Evolutionary conservation across 2,329 filamentous ascomycete species (phyloP).

Genomic region (Cordyceps javanica): DNA sequence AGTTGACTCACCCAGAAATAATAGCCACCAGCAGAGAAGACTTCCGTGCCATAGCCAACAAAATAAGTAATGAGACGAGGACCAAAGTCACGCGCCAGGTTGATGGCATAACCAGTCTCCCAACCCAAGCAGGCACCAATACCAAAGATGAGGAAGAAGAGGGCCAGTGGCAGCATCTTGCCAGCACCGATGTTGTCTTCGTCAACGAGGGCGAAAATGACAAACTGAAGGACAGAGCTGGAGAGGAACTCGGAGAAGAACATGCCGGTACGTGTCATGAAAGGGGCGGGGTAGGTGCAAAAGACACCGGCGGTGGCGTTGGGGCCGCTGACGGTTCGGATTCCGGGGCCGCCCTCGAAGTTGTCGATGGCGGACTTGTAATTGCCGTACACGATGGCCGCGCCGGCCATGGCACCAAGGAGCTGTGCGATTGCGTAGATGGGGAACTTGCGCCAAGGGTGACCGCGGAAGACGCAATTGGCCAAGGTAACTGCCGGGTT

Average conservation of each 20-base stretch:
- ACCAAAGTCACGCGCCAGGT: conserved; percentile 66
- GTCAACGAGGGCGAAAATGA: conserved; percentile 64
- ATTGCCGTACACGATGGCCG: conserved; percentile 55
- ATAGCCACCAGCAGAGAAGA: conserved; percentile 61
- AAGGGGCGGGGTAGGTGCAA: conserved; percentile 63
- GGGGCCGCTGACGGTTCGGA: conserved; percentile 53
- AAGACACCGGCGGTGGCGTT: conserved; percentile 65
- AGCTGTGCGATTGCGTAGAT: conserved; percentile 61
- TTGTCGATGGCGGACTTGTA: conserved; percentile 59
- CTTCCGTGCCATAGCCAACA: conserved; percentile 60
- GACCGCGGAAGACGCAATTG: conserved; percentile 61
- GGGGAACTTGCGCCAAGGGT: conserved; percentile 64
- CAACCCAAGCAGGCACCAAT: conserved; percentile 69
- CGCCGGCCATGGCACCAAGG: conserved; percentile 59
- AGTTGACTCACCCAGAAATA: conserved; percentile 60
- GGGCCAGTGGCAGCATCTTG: conserved; percentile 47
- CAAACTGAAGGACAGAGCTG: conserved; percentile 61
- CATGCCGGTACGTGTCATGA: conserved; percentile 60
- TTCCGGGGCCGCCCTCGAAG: conserved; percentile 53
- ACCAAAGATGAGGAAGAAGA: conserved; percentile 70
- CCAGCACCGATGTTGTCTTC: conserved; percentile 51
- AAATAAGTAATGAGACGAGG: conserved; percentile 61
- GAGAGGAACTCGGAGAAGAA: conserved; percentile 70
- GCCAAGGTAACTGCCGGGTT: conserved; percentile 66
- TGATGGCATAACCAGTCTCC: conserved; percentile 73